These are phyloP conservation scores for Magnusiomyces paraingens DNA, from an alignment of 1,139 yeast species.

Conservation along the genomic window DNA sequence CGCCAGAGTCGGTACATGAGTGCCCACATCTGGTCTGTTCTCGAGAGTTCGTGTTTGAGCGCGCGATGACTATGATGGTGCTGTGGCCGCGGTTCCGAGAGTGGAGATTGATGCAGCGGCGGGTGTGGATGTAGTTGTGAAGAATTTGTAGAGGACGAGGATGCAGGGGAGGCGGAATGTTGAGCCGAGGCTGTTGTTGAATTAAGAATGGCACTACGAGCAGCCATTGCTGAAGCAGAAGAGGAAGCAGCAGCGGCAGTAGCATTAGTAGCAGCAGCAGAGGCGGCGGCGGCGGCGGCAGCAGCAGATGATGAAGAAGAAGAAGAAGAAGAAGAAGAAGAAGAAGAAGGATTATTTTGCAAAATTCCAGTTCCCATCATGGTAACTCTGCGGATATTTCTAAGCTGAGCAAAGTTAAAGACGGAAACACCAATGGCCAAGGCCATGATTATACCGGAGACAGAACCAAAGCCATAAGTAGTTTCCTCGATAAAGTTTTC, in stretches of 20 bases:
- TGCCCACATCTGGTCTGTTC: background rate
- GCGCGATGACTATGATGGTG: too few relatives aligned
- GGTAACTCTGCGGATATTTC: background rate
- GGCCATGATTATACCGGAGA: slow-evolving; percentile 41
- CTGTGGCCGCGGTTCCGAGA: too few relatives aligned
- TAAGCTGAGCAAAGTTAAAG: slow-evolving; percentile 1
- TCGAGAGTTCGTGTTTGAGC: too few relatives aligned
- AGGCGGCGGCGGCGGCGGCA: background rate
- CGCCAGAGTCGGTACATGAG: background rate
- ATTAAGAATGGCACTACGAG: background rate
- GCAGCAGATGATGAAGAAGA: background rate
- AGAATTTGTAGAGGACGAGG: too few relatives aligned
- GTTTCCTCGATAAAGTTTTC: slow-evolving; percentile 85
- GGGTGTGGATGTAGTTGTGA: background rate
- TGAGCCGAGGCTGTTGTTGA: too few relatives aligned
- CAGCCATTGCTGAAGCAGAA: background rate
- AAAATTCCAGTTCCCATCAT: slow-evolving; percentile 7
- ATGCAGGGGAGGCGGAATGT: too few relatives aligned
- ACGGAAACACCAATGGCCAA: slow-evolving; percentile 33
- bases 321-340: background rate
- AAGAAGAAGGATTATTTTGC: background rate
- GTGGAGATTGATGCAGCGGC: background rate
- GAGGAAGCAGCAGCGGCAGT: background rate
- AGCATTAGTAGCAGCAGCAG: background rate
- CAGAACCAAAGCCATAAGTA: slow-evolving; percentile 52